Conservation (phyloP, 192 early-diverging fungal species). For the Cetraspora pellucida region DNA sequence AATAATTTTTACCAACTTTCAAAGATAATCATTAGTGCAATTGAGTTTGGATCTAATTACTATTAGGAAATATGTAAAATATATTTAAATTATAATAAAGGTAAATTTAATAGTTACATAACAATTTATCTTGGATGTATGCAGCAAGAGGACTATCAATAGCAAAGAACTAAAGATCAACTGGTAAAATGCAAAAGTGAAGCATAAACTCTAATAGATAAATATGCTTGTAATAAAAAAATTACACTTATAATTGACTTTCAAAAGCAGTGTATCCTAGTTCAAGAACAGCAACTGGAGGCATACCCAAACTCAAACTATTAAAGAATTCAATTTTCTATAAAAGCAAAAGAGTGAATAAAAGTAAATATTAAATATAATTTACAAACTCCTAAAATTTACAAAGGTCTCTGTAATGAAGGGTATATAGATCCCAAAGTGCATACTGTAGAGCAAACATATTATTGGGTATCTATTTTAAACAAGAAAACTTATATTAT, state of each 20-base stretch:
- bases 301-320: too few species aligned
- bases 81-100: background rate
- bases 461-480: too few species aligned
- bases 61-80: slow-evolving; percentile 1
- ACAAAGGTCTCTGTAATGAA: too few species aligned
- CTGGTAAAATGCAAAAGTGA: slow-evolving; percentile 9
- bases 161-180: background rate
- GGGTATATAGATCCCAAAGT: too few species aligned
- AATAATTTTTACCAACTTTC: background rate
- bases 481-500: too few species aligned
- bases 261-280: background rate
- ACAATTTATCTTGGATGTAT: background rate
- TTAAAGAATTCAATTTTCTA: too few species aligned
- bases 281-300: background rate
- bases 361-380: too few species aligned
- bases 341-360: too few species aligned
- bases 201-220: background rate
- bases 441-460: too few species aligned
- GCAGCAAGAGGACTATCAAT: background rate
- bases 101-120: background rate
- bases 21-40: background rate
- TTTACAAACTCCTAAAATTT: too few species aligned
- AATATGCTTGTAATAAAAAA: background rate
- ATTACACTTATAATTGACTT: slow-evolving; percentile 10
- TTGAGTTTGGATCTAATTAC: slow-evolving; percentile 14